Evolutionary conservation across 495 filamentous ascomycete species (phyloP).

Genomic region (Neurospora sp.): DNA sequence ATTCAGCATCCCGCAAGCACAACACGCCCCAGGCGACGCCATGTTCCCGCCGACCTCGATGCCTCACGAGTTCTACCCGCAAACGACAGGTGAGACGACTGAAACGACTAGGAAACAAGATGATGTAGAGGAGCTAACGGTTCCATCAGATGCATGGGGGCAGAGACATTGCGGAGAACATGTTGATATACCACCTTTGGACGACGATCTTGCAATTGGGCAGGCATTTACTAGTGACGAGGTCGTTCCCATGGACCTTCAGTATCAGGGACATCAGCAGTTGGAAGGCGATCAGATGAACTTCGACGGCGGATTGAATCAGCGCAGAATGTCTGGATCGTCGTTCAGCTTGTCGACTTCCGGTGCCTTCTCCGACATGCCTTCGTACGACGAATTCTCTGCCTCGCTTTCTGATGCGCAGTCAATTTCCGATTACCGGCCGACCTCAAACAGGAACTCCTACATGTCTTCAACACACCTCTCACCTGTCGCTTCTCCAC

Average conservation of each 20-base stretch:
- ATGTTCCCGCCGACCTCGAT: constrained; percentile 41
- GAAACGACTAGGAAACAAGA: constrained; percentile 23
- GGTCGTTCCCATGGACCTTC: constrained; percentile 38
- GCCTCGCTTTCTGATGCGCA: constrained; percentile 45
- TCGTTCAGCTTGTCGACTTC: constrained; percentile 49
- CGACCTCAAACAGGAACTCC: constrained; percentile 46
- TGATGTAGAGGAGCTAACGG: constrained; percentile 20
- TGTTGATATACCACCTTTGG: constrained; percentile 35
- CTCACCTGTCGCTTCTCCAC: constrained; percentile 49
- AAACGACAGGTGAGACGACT: constrained; percentile 39
- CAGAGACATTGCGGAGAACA: constrained; percentile 41
- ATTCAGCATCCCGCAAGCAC: constrained; percentile 28
- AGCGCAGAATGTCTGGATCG: constrained; percentile 47
- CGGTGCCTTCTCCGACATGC: constrained; percentile 46
- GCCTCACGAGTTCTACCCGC: constrained; percentile 44
- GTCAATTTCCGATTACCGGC: constrained; percentile 46
- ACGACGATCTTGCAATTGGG: constrained; percentile 42
- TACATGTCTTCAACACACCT: constrained; percentile 50
- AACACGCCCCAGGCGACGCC: constrained; percentile 36
- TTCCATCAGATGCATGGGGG: constrained; percentile 35
- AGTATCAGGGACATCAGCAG: constrained; percentile 37
- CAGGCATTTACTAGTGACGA: constrained; percentile 48
- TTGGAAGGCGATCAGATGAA: constrained; percentile 31
- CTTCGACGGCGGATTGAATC: constrained; percentile 32
- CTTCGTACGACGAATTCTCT: constrained; percentile 51